Percentiles rank a stretch among this genome's conserved stretches.
phyloP scores from a whole-genome alignment of 2,329 filamentous ascomycete species.

The Diaporthe citrichinensis region DNA sequence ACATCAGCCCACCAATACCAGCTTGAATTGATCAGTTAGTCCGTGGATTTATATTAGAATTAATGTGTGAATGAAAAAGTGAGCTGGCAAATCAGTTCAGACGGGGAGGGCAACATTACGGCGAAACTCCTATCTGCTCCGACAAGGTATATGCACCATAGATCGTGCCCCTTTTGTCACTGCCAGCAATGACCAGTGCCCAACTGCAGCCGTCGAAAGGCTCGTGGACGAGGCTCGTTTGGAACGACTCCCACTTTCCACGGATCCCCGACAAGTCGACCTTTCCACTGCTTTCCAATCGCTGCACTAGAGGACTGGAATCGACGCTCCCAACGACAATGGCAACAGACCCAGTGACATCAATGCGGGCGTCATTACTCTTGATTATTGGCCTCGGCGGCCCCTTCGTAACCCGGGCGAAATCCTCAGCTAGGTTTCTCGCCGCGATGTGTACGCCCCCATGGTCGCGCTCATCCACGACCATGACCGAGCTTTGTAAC shows the following conservation, averaged over 20 bases:
- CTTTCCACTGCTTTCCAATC: constrained; percentile 58
- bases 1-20: constrained; percentile 75
- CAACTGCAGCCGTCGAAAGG: constrained; percentile 60
- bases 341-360: constrained; percentile 47
- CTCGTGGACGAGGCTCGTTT: constrained; percentile 61
- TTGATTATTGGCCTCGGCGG: constrained; percentile 30
- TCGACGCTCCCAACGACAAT: constrained; percentile 68
- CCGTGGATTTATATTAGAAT: background rate
- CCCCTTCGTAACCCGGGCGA: constrained; percentile 47
- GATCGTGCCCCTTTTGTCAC: constrained; percentile 71
- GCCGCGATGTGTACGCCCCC: constrained; percentile 53
- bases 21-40: constrained; percentile 6
- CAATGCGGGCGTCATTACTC: background rate
- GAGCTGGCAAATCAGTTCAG: background rate
- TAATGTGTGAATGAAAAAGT: background rate
- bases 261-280: constrained; percentile 62
- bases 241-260: constrained; percentile 72
- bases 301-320: constrained; percentile 61
- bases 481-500: background rate
- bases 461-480: constrained; percentile 50
- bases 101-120: constrained; percentile 48
- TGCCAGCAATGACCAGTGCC: constrained; percentile 70
- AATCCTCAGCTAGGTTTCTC: constrained; percentile 49
- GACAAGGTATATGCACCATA: constrained; percentile 73
- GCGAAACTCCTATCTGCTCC: constrained; percentile 74